Percentiles rank a stretch among this genome's conserved stretches.
phyloP scores from a whole-genome alignment of 2,329 filamentous ascomycete species.

The Ophiostoma ips region DNA sequence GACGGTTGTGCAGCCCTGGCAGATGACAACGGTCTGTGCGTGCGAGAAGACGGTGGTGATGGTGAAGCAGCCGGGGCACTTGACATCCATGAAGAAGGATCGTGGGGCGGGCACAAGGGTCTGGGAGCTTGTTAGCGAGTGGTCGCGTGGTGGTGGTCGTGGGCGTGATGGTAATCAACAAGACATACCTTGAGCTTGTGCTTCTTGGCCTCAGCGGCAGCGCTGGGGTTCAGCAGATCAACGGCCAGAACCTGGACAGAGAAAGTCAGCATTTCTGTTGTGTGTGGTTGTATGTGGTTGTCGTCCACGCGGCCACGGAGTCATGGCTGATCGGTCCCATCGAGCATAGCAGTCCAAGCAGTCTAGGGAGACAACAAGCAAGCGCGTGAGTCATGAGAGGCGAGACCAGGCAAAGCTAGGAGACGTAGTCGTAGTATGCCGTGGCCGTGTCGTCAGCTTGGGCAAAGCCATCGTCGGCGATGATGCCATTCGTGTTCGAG shows the following conservation, averaged over 20 bases:
- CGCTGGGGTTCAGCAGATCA: constrained; percentile 98
- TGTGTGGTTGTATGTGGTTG: background rate
- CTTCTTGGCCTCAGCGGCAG: constrained; percentile 97
- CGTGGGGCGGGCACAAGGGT: constrained; percentile 89
- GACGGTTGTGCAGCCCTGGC: constrained; percentile 97
- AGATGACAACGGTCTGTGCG: constrained; percentile 99
- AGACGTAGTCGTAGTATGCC: too few species aligned
- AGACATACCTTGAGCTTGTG: constrained; percentile 96
- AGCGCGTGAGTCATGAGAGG: too few species aligned
- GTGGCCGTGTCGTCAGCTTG: too few species aligned
- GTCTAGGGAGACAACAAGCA: too few species aligned
- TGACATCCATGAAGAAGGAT: constrained; percentile 99
- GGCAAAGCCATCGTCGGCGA: too few species aligned
- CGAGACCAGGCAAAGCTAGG: too few species aligned
- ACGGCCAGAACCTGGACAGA: constrained; percentile 85
- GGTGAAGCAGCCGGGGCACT: constrained; percentile 99
- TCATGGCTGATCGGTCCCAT: background rate
- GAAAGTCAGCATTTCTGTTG: background rate
- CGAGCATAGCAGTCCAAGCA: background rate
- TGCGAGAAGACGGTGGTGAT: constrained; percentile 99
- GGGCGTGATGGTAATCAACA: background rate
- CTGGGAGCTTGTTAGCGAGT: constrained; percentile 31
- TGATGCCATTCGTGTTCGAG: too few species aligned
- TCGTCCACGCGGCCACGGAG: background rate
- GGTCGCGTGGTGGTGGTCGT: background rate